Conservation (phyloP, 2,329 filamentous ascomycete genomes). For the Cercospora sp. region DNA sequence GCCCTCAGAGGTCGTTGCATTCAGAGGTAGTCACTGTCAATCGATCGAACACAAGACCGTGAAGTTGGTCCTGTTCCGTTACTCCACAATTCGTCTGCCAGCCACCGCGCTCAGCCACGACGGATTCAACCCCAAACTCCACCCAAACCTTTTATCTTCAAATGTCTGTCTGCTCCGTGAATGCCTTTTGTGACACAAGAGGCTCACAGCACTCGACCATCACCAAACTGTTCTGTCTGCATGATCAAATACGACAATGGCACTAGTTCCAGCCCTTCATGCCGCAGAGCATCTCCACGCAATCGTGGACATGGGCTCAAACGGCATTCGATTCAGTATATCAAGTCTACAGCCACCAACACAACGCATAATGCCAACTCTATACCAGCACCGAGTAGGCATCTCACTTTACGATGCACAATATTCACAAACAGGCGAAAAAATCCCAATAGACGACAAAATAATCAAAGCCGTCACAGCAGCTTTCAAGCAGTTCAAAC, state of each 20-base stretch:
- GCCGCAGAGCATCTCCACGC: slow-evolving; percentile 29
- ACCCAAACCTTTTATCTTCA: background rate
- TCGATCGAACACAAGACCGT: background rate
- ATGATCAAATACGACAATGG: background rate
- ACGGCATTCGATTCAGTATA: slow-evolving; percentile 91
- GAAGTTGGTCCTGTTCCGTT: background rate
- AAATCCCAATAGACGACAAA: slow-evolving; percentile 55
- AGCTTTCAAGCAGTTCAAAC: slow-evolving; percentile 68
- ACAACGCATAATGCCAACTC: slow-evolving; percentile 70
- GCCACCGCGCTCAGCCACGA: background rate
- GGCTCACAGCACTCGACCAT: background rate
- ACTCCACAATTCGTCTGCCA: background rate
- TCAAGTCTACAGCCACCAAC: slow-evolving; percentile 72
- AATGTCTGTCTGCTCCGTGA: background rate
- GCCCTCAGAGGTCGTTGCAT: too few species aligned
- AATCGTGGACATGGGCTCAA: slow-evolving; percentile 57
- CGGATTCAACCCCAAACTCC: background rate
- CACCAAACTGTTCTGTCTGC: background rate
- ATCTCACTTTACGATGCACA: slow-evolving; percentile 88
- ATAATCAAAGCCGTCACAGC: slow-evolving; percentile 67
- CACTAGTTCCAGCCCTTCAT: slow-evolving; percentile 9
- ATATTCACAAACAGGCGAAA: slow-evolving; percentile 43
- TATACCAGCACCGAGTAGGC: slow-evolving; percentile 74
- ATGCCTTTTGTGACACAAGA: background rate
- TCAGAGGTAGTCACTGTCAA: too few species aligned